Percentiles rank a stretch among this genome's conserved stretches.
These are phyloP conservation scores for Sarocladium kiliense DNA, from an alignment of 2,329 filamentous ascomycete species.

Conservation along the genomic window DNA sequence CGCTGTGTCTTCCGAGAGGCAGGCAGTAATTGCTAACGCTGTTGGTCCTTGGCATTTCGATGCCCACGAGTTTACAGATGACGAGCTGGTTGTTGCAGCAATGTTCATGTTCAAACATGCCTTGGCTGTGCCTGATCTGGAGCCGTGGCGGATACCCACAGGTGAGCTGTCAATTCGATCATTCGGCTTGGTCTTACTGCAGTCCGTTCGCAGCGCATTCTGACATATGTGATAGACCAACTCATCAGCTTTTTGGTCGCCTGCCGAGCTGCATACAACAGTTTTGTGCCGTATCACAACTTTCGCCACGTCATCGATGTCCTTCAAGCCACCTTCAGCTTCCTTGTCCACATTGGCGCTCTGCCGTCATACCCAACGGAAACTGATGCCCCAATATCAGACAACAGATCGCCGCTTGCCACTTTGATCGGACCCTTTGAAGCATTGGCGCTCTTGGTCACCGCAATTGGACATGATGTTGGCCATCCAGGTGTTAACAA, in stretches of 20 bases:
- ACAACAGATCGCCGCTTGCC: conserved; percentile 60
- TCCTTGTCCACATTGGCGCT: conserved; percentile 74
- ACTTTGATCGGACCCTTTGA: conserved; percentile 79
- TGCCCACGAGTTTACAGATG: conserved; percentile 83
- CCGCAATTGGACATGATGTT: conserved; percentile 96
- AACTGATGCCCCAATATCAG: conserved; percentile 18
- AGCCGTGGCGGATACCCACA: conserved; percentile 72
- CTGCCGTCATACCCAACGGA: conserved; percentile 60
- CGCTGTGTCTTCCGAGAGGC: conserved; percentile 60
- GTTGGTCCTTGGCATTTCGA: conserved; percentile 83
- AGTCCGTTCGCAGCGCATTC: not conserved
- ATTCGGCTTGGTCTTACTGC: not conserved
- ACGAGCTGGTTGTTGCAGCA: conserved; percentile 83
- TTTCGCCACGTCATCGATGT: conserved; percentile 97
- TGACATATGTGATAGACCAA: conserved; percentile 55
- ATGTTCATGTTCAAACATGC: conserved; percentile 87
- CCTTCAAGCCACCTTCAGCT: conserved; percentile 86
- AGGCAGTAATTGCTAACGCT: conserved; percentile 59
- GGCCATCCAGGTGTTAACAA: conserved; percentile 98
- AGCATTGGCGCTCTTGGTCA: conserved; percentile 81
- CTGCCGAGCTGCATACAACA: conserved; percentile 91
- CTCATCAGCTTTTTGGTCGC: conserved; percentile 81
- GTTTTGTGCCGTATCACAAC: conserved; percentile 95
- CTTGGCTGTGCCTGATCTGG: conserved; percentile 73
- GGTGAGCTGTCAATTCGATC: conserved; percentile 47